These are phyloP conservation scores for Naematelia encephala DNA, from an alignment of 768 basidiomycete genomes.

Conservation along the genomic window DNA sequence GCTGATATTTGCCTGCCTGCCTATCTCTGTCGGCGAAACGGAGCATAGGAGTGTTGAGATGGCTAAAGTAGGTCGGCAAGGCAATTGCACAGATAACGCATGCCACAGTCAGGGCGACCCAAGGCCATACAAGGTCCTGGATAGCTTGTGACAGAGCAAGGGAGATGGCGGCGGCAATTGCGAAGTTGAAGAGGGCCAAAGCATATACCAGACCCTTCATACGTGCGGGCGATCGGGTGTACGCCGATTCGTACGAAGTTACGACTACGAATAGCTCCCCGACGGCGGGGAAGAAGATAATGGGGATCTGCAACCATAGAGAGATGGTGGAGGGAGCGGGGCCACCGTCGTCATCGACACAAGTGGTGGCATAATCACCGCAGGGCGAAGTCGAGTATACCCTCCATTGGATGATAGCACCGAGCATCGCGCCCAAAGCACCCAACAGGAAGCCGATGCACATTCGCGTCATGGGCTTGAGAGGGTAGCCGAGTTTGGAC, in stretches of 20 bases:
- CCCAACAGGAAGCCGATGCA: slow-evolving; percentile 36
- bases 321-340: slow-evolving; percentile 30
- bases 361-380: slow-evolving; percentile 45
- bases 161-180: slow-evolving; percentile 45
- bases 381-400: slow-evolving; percentile 48
- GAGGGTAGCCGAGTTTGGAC: slow-evolving; percentile 31
- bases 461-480: slow-evolving; percentile 45
- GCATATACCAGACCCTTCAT: slow-evolving; percentile 51
- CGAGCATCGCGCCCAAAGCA: slow-evolving; percentile 30
- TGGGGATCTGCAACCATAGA: slow-evolving; percentile 42
- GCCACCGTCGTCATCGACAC: slow-evolving; percentile 17
- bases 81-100: slow-evolving; percentile 31
- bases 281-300: slow-evolving; percentile 31
- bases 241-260: slow-evolving; percentile 50
- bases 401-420: slow-evolving; percentile 47
- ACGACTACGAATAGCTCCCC: slow-evolving; percentile 49
- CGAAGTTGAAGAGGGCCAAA: slow-evolving; percentile 41
- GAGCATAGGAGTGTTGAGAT: slow-evolving; percentile 38
- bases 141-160: slow-evolving; percentile 44
- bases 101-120: slow-evolving; percentile 32
- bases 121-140: slow-evolving; percentile 48
- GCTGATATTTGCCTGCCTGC: slow-evolving; percentile 11
- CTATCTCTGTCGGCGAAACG: slow-evolving; percentile 30
- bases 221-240: slow-evolving; percentile 47
- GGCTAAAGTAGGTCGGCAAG: slow-evolving; percentile 43